Evolutionary conservation across 148 eudicot species (phyloP), one percentile per base, ranked within the genome.

Genomic region (Salicornia ramosissima): DNA sequence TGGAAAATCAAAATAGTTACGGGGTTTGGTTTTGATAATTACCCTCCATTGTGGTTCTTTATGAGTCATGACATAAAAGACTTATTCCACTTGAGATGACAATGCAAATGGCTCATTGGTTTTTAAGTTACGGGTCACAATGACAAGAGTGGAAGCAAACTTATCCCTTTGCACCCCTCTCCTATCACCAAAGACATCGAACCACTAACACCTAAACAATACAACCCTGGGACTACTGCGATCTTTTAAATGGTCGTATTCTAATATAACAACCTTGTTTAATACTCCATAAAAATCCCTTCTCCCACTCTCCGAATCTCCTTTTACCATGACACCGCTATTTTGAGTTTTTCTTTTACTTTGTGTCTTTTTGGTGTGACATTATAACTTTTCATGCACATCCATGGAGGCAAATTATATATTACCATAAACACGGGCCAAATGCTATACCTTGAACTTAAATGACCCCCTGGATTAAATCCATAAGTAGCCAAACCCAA

Each of bases 141-240:
- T 69, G 31, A 69, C 50, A 16, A 55, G 29, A 5, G 34, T 56
- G 22, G 52, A 47, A 10, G 39, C 72, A 56, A 55, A 39, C 22
- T 56, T 69, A 10, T 69, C 72, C 36, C 39, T 69, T 28, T 55
- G 55, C 22, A 56, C 42, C 62, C 72, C 53, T 19, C 64, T 69
- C 22, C 28, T 47, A 11, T 50, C n/a, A n/a, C n/a, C n/a, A n/a
- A n/a, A n/a, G n/a, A n/a, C n/a, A n/a, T n/a, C n/a, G n/a, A n/a
- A n/a, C 58, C 39, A 33, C 13, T 53, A 39, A 10, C 50, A 54
- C 49, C 16, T 50, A 22, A 69, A 69, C 34, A 69, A 54, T 30
- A n/a, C n/a, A n/a, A n/a, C n/a, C n/a, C n/a, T n/a, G n/a, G n/a
- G n/a, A n/a, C n/a, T n/a, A n/a, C n/a, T 54, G 51, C 51, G 49